phyloP scores from a whole-genome alignment of 305 asterid genomes.

The Nicotiana rustica region DNA sequence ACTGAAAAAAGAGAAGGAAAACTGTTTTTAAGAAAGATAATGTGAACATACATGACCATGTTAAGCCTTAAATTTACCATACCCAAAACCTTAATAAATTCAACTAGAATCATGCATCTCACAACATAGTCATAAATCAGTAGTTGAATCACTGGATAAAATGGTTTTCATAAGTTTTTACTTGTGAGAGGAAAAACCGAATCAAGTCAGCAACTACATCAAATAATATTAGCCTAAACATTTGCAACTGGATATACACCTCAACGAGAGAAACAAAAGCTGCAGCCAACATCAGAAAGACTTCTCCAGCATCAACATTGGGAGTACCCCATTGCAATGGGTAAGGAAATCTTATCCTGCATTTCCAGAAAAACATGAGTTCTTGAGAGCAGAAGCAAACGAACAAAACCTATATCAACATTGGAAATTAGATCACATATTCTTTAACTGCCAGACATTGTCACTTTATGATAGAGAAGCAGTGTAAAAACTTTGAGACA shows the following conservation, averaged over 20 bases:
- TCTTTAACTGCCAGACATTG: not conserved
- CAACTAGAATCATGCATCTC: not conserved
- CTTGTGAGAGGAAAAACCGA: not conserved
- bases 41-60: not conserved
- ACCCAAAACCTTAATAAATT: not conserved
- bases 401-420: not conserved
- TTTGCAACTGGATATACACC: constrained; percentile 51
- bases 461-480: not conserved
- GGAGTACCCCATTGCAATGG: constrained; percentile 98
- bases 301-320: constrained; percentile 63
- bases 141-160: not conserved
- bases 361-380: constrained; percentile 21
- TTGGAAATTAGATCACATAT: not conserved
- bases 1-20: constrained; percentile 52
- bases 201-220: not conserved
- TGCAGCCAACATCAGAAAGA: constrained; percentile 74
- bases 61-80: not conserved
- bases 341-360: constrained; percentile 92
- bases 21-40: constrained; percentile 4
- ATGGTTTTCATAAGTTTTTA: not conserved
- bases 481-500: not conserved
- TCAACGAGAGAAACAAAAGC: constrained; percentile 79
- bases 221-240: not conserved
- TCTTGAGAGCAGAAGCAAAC: not conserved
- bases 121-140: not conserved